A percentile compares a stretch with the other conserved stretches of the same genome.
phyloP scores from a whole-genome alignment of 345 rosid genomes.

The Dipteronia sinensis region DNA sequence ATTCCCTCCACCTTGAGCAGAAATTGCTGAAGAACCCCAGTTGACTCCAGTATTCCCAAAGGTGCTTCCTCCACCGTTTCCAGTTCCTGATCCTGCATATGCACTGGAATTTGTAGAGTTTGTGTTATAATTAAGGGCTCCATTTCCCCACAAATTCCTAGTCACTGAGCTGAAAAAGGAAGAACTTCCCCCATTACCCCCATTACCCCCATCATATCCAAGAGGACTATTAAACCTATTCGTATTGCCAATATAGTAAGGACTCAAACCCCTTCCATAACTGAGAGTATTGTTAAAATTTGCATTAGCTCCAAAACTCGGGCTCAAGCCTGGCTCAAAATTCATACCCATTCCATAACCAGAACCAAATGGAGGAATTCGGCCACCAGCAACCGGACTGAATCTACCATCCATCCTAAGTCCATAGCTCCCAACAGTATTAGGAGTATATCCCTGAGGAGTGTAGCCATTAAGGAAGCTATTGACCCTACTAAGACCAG shows the following conservation, averaged over 20 bases:
- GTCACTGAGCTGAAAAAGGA: slow-evolving; percentile 72
- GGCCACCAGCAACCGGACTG: slow-evolving; percentile 56
- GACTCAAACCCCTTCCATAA: slow-evolving; percentile 65
- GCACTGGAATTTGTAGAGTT: slow-evolving; percentile 45
- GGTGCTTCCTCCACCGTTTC: slow-evolving; percentile 48
- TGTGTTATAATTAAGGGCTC: slow-evolving; percentile 49
- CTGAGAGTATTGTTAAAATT: slow-evolving; percentile 54
- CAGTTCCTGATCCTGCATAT: slow-evolving; percentile 55
- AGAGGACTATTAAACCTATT: slow-evolving; percentile 55
- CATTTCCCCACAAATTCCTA: slow-evolving; percentile 73
- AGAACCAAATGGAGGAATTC: slow-evolving; percentile 61
- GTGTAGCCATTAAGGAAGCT: slow-evolving; percentile 66
- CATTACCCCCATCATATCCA: slow-evolving; percentile 47
- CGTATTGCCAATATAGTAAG: slow-evolving; percentile 62
- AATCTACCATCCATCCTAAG: slow-evolving; percentile 69
- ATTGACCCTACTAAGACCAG: slow-evolving; percentile 59
- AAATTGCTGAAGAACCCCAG: slow-evolving; percentile 58
- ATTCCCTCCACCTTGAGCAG: slow-evolving; percentile 55
- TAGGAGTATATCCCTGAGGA: slow-evolving; percentile 63
- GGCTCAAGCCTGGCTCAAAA: slow-evolving; percentile 58
- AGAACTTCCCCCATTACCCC: slow-evolving; percentile 61
- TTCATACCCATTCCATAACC: slow-evolving; percentile 65
- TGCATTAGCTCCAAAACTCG: slow-evolving; percentile 49
- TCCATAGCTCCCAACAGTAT: slow-evolving; percentile 64
- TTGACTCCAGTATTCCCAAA: slow-evolving; percentile 47